Evolutionary conservation across 345 rosid species (phyloP).

Genomic region (Eucalyptus tenuipes): DNA sequence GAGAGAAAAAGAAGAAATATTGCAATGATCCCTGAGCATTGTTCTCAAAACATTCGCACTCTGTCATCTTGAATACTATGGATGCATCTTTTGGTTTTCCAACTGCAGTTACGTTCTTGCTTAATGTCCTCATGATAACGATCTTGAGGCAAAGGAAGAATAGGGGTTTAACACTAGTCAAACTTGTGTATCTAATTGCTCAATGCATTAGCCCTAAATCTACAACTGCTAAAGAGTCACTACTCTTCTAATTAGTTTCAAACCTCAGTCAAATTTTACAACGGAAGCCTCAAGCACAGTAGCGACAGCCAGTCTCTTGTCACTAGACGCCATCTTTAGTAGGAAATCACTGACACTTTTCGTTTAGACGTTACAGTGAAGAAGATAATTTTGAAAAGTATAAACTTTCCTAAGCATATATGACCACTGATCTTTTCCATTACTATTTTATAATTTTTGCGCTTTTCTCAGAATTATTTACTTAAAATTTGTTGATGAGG

Average conservation of each 20-base stretch:
- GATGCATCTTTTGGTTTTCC: not conserved
- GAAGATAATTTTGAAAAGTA: not conserved
- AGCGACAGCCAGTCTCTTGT: not conserved
- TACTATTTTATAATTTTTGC: too few species aligned
- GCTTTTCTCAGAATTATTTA: not conserved
- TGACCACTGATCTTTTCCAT: not conserved
- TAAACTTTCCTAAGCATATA: not conserved
- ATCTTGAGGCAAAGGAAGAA: not conserved
- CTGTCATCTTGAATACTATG: not conserved
- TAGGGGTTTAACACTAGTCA: not conserved
- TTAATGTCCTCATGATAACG: not conserved
- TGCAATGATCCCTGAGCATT: not conserved
- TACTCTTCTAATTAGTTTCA: too few species aligned
- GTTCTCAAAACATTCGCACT: not conserved
- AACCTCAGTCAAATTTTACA: not conserved
- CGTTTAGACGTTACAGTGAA: not conserved
- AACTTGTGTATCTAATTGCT: not conserved
- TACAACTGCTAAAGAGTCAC: not conserved
- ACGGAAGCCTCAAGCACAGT: not conserved
- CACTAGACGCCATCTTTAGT: not conserved
- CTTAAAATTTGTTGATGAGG: not conserved
- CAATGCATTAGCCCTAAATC: not conserved
- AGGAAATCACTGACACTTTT: not conserved
- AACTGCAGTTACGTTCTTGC: not conserved
- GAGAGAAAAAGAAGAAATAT: not conserved